These are phyloP conservation scores for Didymella keratinophila DNA, from an alignment of 2,329 filamentous ascomycete genomes.

Conservation along the genomic window DNA sequence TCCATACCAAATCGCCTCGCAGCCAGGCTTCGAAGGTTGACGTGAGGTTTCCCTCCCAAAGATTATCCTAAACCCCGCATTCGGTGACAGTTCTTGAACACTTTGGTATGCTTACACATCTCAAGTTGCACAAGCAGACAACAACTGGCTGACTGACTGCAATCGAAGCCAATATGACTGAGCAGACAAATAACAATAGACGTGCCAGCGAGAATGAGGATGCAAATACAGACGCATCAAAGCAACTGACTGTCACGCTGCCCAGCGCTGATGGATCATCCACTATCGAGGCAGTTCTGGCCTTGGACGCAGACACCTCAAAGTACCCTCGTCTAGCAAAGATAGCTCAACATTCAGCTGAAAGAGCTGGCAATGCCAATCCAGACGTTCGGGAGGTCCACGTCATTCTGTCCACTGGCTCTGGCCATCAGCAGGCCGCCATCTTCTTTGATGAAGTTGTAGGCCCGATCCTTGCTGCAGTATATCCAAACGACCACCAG, in stretches of 20 bases:
- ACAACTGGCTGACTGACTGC: neutral
- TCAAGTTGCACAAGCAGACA: neutral
- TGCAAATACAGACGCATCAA: neutral
- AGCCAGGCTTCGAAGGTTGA: neutral
- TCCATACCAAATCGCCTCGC: neutral
- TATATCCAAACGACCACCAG: slow-evolving; percentile 45
- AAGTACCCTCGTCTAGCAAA: slow-evolving; percentile 29
- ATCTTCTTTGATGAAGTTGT: slow-evolving; percentile 51
- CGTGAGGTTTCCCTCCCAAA: neutral
- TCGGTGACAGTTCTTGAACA: neutral
- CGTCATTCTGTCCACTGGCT: slow-evolving; percentile 56
- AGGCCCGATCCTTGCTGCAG: slow-evolving; percentile 52
- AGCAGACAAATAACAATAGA: slow-evolving; percentile 4
- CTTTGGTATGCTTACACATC: neutral
- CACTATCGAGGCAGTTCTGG: slow-evolving; percentile 17
- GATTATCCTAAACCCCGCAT: neutral
- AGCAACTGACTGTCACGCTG: slow-evolving; percentile 20
- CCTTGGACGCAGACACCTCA: slow-evolving; percentile 25
- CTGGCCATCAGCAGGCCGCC: slow-evolving; percentile 53
- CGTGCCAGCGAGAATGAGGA: slow-evolving; percentile 5
- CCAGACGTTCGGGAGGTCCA: slow-evolving; percentile 43
- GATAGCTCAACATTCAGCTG: slow-evolving; percentile 25
- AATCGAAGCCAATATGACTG: slow-evolving; percentile 10
- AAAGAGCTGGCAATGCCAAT: slow-evolving; percentile 5
- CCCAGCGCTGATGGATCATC: slow-evolving; percentile 16